Conservation (phyloP, 2,329 filamentous ascomycete genomes). For the Xenoacremonium recifei region DNA sequence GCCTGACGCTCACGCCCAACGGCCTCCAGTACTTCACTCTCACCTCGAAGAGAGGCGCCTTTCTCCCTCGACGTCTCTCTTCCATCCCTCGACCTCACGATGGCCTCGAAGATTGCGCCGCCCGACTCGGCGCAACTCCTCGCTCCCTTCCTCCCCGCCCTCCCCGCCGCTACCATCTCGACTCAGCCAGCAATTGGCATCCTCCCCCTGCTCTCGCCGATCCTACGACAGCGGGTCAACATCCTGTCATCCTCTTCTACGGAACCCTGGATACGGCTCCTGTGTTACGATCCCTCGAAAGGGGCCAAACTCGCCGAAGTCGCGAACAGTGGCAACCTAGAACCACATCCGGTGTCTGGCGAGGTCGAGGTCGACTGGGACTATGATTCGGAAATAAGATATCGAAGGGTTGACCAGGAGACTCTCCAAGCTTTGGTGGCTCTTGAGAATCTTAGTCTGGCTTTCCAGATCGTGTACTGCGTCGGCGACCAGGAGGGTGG, state of each 20-base stretch:
- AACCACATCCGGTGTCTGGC: slow-evolving; percentile 79
- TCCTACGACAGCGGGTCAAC: slow-evolving; percentile 64
- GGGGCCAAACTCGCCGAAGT: slow-evolving; percentile 58
- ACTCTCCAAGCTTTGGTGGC: slow-evolving; percentile 69
- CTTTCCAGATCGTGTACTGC: slow-evolving; percentile 69
- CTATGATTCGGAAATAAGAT: slow-evolving; percentile 61
- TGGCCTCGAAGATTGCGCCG: slow-evolving; percentile 34
- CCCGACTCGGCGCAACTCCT: slow-evolving; percentile 49
- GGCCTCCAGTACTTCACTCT: too few relatives aligned
- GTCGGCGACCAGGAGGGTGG: slow-evolving; percentile 60
- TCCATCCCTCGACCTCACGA: slow-evolving; percentile 16
- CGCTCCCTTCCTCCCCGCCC: slow-evolving; percentile 56
- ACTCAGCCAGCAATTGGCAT: slow-evolving; percentile 55
- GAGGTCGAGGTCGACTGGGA: slow-evolving; percentile 75
- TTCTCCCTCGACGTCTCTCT: too few relatives aligned
- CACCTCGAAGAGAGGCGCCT: too few relatives aligned
- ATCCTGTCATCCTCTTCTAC: slow-evolving; percentile 58
- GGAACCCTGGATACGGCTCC: slow-evolving; percentile 71
- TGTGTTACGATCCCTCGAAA: slow-evolving; percentile 65
- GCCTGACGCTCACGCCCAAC: too few relatives aligned
- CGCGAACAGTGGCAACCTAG: slow-evolving; percentile 61
- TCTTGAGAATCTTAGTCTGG: slow-evolving; percentile 59
- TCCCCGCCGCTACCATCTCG: slow-evolving; percentile 59
- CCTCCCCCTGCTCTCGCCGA: slow-evolving; percentile 62
- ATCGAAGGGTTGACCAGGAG: slow-evolving; percentile 70